Evolutionary conservation across 2,329 filamentous ascomycete species (phyloP).

Genomic region (Ophiostoma quercus): DNA sequence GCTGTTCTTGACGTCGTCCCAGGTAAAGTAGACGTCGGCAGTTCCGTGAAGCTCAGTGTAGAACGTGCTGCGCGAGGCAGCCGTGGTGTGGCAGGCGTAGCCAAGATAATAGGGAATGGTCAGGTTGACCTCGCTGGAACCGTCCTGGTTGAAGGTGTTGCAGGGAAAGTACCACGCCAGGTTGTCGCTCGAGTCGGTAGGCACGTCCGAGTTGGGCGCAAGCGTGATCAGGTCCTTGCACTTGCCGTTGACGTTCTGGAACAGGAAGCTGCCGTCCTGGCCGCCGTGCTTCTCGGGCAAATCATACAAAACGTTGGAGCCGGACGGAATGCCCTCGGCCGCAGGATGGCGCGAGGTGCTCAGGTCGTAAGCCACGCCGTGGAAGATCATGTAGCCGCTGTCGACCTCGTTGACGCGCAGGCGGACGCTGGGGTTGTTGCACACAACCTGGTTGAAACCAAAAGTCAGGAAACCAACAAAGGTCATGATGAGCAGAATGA

Average conservation of each 20-base stretch:
- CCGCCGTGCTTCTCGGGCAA: constrained; percentile 75
- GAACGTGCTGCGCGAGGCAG: constrained; percentile 63
- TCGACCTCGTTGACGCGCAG: constrained; percentile 78
- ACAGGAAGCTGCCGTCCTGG: constrained; percentile 93
- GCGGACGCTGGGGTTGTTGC: constrained; percentile 64
- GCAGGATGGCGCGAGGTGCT: constrained; percentile 70
- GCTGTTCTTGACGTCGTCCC: constrained; percentile 85
- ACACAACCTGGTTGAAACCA: constrained; percentile 87
- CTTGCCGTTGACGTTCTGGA: constrained; percentile 96
- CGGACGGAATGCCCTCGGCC: constrained; percentile 67
- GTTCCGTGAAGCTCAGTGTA: constrained; percentile 62
- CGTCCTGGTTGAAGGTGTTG: constrained; percentile 86
- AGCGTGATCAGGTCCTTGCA: constrained; percentile 86
- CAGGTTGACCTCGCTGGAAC: constrained; percentile 67
- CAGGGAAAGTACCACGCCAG: constrained; percentile 98
- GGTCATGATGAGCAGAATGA: constrained; percentile 81
- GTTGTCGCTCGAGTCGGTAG: constrained; percentile 64
- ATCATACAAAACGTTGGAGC: constrained; percentile 80
- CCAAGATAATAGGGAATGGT: constrained; percentile 74
- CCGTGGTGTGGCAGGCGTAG: constrained; percentile 81
- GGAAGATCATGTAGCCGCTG: constrained; percentile 88
- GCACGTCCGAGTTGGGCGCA: constrained; percentile 67
- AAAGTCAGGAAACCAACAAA: constrained; percentile 95
- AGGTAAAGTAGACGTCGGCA: constrained; percentile 92
- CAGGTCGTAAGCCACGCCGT: constrained; percentile 84